Conservation (phyloP, 1,284 basidiomycete genomes). For the Malassezia brasiliensis region DNA sequence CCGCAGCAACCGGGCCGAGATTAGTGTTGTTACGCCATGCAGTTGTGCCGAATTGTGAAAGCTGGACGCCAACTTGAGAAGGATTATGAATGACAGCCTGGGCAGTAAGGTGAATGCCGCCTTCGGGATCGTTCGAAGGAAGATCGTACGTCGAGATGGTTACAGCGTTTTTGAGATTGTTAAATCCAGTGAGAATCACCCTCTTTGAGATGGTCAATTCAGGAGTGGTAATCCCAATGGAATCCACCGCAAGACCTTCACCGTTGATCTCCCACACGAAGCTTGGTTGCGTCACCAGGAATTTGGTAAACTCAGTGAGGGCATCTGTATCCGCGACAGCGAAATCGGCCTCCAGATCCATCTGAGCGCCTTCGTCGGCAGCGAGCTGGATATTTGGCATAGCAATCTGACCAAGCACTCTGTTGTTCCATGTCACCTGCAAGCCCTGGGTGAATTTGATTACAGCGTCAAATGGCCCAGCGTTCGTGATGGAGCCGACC, state of each 20-base stretch:
- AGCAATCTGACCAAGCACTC: constrained; percentile 57
- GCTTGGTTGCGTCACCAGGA: constrained; percentile 58
- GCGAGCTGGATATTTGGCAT: constrained; percentile 54
- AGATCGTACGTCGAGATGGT: constrained; percentile 63
- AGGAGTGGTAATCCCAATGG: constrained; percentile 51
- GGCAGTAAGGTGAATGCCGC: constrained; percentile 64
- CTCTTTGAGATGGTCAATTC: constrained; percentile 57
- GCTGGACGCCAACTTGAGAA: constrained; percentile 64
- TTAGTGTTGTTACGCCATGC: constrained; percentile 55
- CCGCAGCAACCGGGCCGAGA: constrained; percentile 58
- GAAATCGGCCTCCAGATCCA: constrained; percentile 57
- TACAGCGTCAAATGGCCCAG: constrained; percentile 66
- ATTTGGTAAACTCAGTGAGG: constrained; percentile 61
- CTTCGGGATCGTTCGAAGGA: constrained; percentile 62
- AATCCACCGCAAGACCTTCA: constrained; percentile 58
- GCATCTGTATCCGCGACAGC: constrained; percentile 57
- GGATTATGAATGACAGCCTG: constrained; percentile 60
- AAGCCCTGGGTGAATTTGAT: constrained; percentile 62
- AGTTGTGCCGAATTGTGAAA: constrained; percentile 59
- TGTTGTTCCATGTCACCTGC: constrained; percentile 58
- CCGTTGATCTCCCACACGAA: constrained; percentile 66
- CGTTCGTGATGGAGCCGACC: constrained; percentile 60
- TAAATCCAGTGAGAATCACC: constrained; percentile 64
- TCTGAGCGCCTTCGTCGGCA: constrained; percentile 58
- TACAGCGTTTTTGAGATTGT: constrained; percentile 60